Base-by-base conservation (phyloP, 768 basidiomycete genomes). In the Pisolithus orientalis region DNA sequence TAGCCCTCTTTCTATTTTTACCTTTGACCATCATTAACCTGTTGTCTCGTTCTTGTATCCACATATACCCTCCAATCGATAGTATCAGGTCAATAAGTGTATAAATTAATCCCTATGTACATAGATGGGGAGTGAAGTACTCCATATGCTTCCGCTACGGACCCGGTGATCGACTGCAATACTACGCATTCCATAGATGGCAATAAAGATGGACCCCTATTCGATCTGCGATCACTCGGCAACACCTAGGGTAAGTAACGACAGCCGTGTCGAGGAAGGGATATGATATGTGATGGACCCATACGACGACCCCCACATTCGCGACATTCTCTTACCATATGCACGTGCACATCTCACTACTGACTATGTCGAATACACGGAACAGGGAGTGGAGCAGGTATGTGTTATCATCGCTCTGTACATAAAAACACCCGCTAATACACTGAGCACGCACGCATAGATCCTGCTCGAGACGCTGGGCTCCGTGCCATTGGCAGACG, bases 351-450 rank as follows among this genome's bases (percentile, higher is more conserved):
- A 87, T 63, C 65, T 83, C 29, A 78, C 82, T 0, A 75, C 67
- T 61, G 74, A 84, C 60, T 77, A 86, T 60, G 65, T 80, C 42
- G 62, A 70, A 13, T 80, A 76, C 58, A 85, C 84, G 4, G 71
- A 79, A 53, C 62, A 68, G 51, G 70, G 74, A 2, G 76, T 80
- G 14, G 58, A 72, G 39, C 70, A 80, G 59, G 84, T 77, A 40
- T 39, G 65, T 52, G 2, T 16, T 11, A 1, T 5, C 31, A 8
- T 24, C 39, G 34, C 34, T n/a, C 44, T 27, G 27, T 5, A 25
- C 44, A 34, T 21, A 55, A 37, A 39, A 28, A 28, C 34, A 17
- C 39, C 38, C 42, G 69, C 65, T 13, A 13, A 34, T 13, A 34
- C 13, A 14, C 13, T 21, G 21, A 21, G 21, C 21, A 21, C 21